Base-by-base conservation (phyloP, 2,329 filamentous ascomycete species). In the Orbilia javanica region DNA sequence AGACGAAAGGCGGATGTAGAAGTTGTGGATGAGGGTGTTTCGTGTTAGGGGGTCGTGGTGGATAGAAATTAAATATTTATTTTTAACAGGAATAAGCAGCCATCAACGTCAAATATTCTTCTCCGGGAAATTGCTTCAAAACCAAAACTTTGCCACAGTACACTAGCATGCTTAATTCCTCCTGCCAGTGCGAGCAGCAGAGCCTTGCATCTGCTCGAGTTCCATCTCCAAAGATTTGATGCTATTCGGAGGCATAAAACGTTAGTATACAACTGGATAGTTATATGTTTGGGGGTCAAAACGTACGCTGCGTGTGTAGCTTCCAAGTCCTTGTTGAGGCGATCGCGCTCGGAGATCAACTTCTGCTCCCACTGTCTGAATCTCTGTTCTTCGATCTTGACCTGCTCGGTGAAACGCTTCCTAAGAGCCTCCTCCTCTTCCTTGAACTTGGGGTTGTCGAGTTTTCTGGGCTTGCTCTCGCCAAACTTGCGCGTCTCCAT, bases 381-480 rank as follows among this genome's bases (percentile, higher is more conserved):
- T 81, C 96, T 91, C 88, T 97, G 94, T 87, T 99, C 96, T 88
- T 99, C 96, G 83, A 99, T 93, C 93, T 99, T 99, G 88, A 99
- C 96, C 86, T 99, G 96, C 88, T 99, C 96, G 82, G 96, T 99
- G 87, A 99, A 99, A 82, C 96, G 91, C 91, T 99, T 99, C 87
- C 96, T 91, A 81, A 99, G 90, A 79, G 93, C 93, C 89, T 99
- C 96, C 85, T 99, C 96, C 86, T 99, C 96, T 86, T 99, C 96
- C 90, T 99, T 99, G 90, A 98, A 99, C 89, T 99, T 99, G 87
- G 96, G 96, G 89, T 99, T 99, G 88, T 99, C 96, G 83, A 99
- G 89, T 90, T 99, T 99, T 86, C 95, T 90, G 82, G 96, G 96
- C 81, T 95, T 91, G 77, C 94, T 95, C 88, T 99, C 96, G 86